phyloP scores from a whole-genome alignment of 768 basidiomycete species.

The Tubosaeta sp. region DNA sequence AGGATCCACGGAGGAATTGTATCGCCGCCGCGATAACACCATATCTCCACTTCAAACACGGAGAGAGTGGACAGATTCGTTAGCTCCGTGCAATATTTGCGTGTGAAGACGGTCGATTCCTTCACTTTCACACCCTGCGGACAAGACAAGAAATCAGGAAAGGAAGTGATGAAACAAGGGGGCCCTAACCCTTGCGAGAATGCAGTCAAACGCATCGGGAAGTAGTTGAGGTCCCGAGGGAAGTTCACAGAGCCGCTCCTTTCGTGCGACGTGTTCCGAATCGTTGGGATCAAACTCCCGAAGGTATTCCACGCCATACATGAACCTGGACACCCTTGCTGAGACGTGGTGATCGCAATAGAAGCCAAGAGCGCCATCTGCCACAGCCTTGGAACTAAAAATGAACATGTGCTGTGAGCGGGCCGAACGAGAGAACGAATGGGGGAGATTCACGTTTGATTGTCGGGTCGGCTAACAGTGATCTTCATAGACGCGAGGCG shows the following conservation, averaged over 20 bases:
- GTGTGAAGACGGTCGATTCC: constrained; percentile 74
- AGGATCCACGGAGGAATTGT: constrained; percentile 71
- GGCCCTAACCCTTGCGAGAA: constrained; percentile 57
- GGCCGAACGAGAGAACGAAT: constrained; percentile 6
- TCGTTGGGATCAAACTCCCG: constrained; percentile 63
- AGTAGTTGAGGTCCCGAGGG: constrained; percentile 75
- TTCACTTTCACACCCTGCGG: constrained; percentile 67
- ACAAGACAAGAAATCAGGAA: constrained; percentile 7
- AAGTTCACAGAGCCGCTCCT: constrained; percentile 65
- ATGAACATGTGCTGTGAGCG: constrained; percentile 2
- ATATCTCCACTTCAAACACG: constrained; percentile 80
- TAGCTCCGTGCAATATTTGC: constrained; percentile 80
- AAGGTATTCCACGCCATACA: constrained; percentile 81
- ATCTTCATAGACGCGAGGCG: constrained; percentile 53
- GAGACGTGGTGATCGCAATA: constrained; percentile 84
- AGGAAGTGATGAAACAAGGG: not conserved
- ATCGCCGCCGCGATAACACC: constrained; percentile 79
- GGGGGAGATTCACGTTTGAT: constrained; percentile 56
- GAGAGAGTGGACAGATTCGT: constrained; percentile 71
- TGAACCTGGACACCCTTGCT: constrained; percentile 72
- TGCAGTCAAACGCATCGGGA: constrained; percentile 81
- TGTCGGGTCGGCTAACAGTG: constrained; percentile 70
- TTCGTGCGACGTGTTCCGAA: constrained; percentile 60
- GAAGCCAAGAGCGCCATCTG: constrained; percentile 80
- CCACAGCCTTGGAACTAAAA: constrained; percentile 77